Evolutionary conservation across 805 yeast species (phyloP).

Genomic region (Lipomyces yamadae): DNA sequence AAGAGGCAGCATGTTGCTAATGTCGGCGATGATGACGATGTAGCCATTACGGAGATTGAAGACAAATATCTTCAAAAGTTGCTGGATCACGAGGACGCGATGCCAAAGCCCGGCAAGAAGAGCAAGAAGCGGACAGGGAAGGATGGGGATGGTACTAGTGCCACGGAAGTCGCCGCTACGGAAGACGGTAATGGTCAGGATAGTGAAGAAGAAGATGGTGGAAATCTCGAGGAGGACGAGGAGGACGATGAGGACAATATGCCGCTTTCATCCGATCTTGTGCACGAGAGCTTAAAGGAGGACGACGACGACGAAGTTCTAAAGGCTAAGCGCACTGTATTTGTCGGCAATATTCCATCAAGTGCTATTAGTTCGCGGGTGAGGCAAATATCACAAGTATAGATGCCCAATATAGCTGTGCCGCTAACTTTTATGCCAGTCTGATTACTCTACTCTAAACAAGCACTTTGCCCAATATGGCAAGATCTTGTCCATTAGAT

Average conservation of each 20-base stretch:
- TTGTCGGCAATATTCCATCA: slow-evolving; percentile 82
- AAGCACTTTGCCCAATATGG: slow-evolving; percentile 47
- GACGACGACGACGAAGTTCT: slow-evolving; percentile 50
- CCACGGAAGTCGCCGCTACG: slow-evolving; percentile 39
- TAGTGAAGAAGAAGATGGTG: slow-evolving; percentile 40
- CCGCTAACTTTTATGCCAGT: background rate
- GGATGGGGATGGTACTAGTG: slow-evolving; percentile 41
- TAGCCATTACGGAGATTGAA: slow-evolving; percentile 21
- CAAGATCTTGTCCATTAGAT: slow-evolving; percentile 74
- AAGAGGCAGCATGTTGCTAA: slow-evolving; percentile 30
- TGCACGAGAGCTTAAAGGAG: slow-evolving; percentile 44
- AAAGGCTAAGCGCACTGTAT: slow-evolving; percentile 52
- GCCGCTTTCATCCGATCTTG: background rate
- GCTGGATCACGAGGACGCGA: slow-evolving; percentile 23
- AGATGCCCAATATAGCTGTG: background rate
- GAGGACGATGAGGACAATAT: slow-evolving; percentile 26
- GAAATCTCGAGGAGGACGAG: slow-evolving; percentile 35
- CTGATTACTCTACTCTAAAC: slow-evolving; percentile 22
- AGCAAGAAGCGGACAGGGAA: slow-evolving; percentile 10
- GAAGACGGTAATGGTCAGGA: slow-evolving; percentile 36
- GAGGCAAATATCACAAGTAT: background rate
- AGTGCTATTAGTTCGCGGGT: slow-evolving; percentile 52
- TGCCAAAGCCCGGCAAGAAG: slow-evolving; percentile 6
- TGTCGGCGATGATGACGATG: slow-evolving; percentile 24
- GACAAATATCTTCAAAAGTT: slow-evolving; percentile 25